Percentiles rank a stretch among this genome's conserved stretches.
Evolutionary conservation across 2,329 filamentous ascomycete genomes (phyloP).

Genomic region (Nigrospora sphaerica): DNA sequence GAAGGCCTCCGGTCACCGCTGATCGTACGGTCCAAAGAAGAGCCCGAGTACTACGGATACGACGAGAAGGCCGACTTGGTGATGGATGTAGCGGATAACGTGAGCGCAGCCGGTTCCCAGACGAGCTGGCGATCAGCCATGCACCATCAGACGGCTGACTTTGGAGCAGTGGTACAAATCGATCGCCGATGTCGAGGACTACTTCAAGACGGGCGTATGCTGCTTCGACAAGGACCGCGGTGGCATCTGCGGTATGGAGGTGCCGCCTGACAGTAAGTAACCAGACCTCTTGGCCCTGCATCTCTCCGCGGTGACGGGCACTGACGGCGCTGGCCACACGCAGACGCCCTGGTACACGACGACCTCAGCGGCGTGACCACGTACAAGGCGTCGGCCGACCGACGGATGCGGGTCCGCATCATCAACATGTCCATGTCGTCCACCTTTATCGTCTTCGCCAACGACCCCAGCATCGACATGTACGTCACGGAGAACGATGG

Average conservation of each 20-base stretch:
- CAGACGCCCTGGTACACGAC: background rate
- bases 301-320: too few relatives aligned
- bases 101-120: background rate
- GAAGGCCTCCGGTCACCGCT: slow-evolving; percentile 1
- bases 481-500: slow-evolving; percentile 1
- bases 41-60: slow-evolving; percentile 1
- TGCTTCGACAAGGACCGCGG: background rate
- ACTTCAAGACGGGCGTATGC: slow-evolving; percentile 1
- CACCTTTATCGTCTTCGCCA: background rate
- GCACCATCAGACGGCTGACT: background rate
- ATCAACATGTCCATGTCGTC: slow-evolving; percentile 2
- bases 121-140: background rate
- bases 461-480: slow-evolving; percentile 1
- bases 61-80: background rate
- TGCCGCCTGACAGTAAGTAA: background rate
- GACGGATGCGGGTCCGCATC: background rate
- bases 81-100: background rate
- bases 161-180: background rate
- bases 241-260: slow-evolving; percentile 1
- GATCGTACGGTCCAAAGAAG: background rate
- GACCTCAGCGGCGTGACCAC: background rate
- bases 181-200: background rate
- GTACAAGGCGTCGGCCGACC: background rate
- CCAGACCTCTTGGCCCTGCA: background rate
- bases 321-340: background rate